Conservation (phyloP, 2,329 filamentous ascomycete species). For the Talaromyces sp. region DNA sequence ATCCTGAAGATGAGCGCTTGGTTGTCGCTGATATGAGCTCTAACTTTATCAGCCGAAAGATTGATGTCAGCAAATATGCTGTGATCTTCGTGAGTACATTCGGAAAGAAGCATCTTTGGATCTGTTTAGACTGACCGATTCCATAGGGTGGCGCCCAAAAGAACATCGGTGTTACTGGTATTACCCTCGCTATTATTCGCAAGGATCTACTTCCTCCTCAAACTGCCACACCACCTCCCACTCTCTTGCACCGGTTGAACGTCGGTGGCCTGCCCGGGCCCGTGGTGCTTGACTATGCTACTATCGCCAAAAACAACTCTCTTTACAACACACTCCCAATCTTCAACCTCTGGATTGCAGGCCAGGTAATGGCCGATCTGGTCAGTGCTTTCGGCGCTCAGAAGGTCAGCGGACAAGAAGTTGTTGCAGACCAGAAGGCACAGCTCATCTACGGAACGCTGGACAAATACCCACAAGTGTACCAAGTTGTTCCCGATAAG, state of each 20-base stretch:
- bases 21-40: conserved; percentile 93
- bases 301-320: conserved; percentile 87
- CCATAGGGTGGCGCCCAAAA: conserved; percentile 76
- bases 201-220: conserved; percentile 75
- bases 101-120: neutral
- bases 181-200: conserved; percentile 83
- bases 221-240: conserved; percentile 65
- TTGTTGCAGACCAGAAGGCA: conserved; percentile 73
- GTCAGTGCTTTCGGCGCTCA: conserved; percentile 64
- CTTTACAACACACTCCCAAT: conserved; percentile 96
- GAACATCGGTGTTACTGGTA: conserved; percentile 83
- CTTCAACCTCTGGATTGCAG: conserved; percentile 88
- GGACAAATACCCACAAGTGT: conserved; percentile 73
- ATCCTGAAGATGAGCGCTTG: conserved; percentile 68
- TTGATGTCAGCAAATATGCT: conserved; percentile 78
- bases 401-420: conserved; percentile 77
- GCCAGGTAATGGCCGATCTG: conserved; percentile 81
- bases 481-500: conserved; percentile 76
- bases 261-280: conserved; percentile 68
- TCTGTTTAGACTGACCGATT: conserved; percentile 15
- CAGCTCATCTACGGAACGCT: conserved; percentile 73
- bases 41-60: conserved; percentile 81
- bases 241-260: conserved; percentile 71
- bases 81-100: conserved; percentile 71
- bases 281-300: conserved; percentile 79